phyloP scores from a whole-genome alignment of 1,139 yeast genomes.

The Debaryomyces coudertii region DNA sequence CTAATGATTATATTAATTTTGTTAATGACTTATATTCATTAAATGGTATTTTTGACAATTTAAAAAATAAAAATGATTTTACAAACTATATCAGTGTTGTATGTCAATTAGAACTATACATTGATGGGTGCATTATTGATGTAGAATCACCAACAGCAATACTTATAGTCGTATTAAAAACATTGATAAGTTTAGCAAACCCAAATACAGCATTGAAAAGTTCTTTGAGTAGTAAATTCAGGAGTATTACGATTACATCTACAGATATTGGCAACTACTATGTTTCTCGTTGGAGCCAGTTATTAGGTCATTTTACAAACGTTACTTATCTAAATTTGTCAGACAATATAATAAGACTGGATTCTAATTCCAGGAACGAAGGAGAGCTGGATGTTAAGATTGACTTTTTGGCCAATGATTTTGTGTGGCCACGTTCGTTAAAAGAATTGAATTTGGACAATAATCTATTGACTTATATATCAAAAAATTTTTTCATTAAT shows the following conservation, averaged over 20 bases:
- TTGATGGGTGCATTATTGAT: slow-evolving; percentile 32
- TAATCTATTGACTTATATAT: slow-evolving; percentile 29
- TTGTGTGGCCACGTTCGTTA: slow-evolving; percentile 35
- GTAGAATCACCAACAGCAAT: slow-evolving; percentile 34
- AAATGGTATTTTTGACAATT: slow-evolving; percentile 23
- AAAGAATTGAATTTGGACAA: slow-evolving; percentile 27
- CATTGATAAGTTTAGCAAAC: slow-evolving; percentile 27
- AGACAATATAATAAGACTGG: slow-evolving; percentile 31
- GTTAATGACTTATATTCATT: slow-evolving; percentile 30
- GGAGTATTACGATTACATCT: slow-evolving; percentile 28
- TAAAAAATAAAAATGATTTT: slow-evolving; percentile 12
- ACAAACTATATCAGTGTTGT: slow-evolving; percentile 23
- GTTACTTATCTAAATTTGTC: slow-evolving; percentile 29
- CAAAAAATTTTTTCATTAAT: slow-evolving; percentile 24
- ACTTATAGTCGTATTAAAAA: slow-evolving; percentile 31
- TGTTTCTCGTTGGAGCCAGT: slow-evolving; percentile 36
- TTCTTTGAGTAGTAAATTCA: slow-evolving; percentile 26
- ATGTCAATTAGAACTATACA: slow-evolving; percentile 27
- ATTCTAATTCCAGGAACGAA: slow-evolving; percentile 10
- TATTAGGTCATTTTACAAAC: slow-evolving; percentile 30
- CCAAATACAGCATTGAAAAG: slow-evolving; percentile 13
- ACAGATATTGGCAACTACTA: slow-evolving; percentile 44
- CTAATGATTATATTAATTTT: slow-evolving; percentile 33
- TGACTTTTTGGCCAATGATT: slow-evolving; percentile 29
- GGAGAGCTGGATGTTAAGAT: slow-evolving; percentile 15